Base-by-base conservation (phyloP, 2,329 filamentous ascomycete species). In the Coniella lustricola region DNA sequence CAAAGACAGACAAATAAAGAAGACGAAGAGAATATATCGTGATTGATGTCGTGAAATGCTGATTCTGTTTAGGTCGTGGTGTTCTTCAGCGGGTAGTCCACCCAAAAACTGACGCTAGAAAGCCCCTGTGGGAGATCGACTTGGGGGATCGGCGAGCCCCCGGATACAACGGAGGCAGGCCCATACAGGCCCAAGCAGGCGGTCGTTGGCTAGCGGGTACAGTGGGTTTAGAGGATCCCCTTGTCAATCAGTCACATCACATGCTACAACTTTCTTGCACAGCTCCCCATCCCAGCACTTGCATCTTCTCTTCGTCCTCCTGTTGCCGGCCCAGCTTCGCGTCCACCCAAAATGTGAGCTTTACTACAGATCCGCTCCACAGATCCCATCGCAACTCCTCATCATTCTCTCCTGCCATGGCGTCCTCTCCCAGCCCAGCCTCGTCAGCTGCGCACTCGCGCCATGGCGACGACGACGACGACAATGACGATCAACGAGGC, bases 401-500 rank as follows among this genome's bases (percentile, higher is more conserved):
- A 13, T 29, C 10, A 22, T 35, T 10, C 14, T 33, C 39, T 31
- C 17, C 36, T 4, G 25, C 2, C 25, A 51, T 48, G 49, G 34
- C 39, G 12, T 32, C 49, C 29, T 48, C 44, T 9, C 44, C 38
- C 3, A 49, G 38, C 33, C 36, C 49, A 47, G 39, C 52, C 49
- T 54, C 52, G 20, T 53, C 48, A 22, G 49, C 51, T 29, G 38
- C 37, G 8, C 31, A 44, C 39, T 42, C 49, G 7, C 38, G 46
- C 29, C 48, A 48, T 36, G 49, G 39, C n/a, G 34, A 5, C 25
- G 25, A 29, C 10, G 25, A 29, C 25, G 25, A 29, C 10, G 25
- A 29, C 25, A 10, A 29, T 29, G 25, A 29, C 25, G 25, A 29
- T 5, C 25, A 29, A 29, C 25, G 10, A 29, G 25, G 25, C 25